A percentile compares a stretch with the other conserved stretches of the same genome.
These are phyloP conservation scores for Hygrocybe coccinea DNA, from an alignment of 768 basidiomycete genomes.

Conservation along the genomic window DNA sequence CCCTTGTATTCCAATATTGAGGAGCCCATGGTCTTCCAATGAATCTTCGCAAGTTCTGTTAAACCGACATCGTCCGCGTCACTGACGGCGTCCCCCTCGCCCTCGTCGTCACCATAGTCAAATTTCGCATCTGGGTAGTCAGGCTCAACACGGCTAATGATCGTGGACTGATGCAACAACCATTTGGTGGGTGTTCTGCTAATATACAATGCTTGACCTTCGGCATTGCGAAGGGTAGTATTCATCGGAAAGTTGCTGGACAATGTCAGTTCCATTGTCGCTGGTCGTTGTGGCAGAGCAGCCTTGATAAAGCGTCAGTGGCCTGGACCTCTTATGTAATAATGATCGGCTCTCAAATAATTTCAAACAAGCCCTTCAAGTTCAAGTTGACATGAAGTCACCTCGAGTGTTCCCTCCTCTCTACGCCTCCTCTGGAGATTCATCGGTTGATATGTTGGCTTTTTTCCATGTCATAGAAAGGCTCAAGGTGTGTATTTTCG, in stretches of 20 bases:
- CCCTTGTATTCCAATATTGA: background rate
- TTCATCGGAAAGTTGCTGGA: background rate
- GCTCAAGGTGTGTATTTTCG: conserved; percentile 77
- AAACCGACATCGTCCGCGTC: background rate
- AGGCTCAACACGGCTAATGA: background rate
- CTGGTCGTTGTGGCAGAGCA: no score
- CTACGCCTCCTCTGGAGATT: conserved; percentile 51
- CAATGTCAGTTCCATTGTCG: background rate
- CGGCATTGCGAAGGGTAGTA: background rate
- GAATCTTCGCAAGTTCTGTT: background rate
- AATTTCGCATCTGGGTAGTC: background rate
- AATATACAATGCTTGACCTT: background rate
- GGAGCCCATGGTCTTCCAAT: background rate
- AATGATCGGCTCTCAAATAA: no score
- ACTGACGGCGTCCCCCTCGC: background rate
- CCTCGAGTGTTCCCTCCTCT: conserved; percentile 59
- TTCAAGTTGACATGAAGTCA: no score
- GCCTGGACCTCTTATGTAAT: no score
- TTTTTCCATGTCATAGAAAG: conserved; percentile 88
- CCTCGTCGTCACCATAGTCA: background rate
- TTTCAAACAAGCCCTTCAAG: no score
- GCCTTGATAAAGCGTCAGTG: no score
- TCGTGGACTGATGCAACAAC: background rate
- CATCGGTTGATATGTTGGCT: conserved; percentile 65
- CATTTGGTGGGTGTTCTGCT: background rate